phyloP scores from a whole-genome alignment of 257 asterid species.

The Lantana camara region DNA sequence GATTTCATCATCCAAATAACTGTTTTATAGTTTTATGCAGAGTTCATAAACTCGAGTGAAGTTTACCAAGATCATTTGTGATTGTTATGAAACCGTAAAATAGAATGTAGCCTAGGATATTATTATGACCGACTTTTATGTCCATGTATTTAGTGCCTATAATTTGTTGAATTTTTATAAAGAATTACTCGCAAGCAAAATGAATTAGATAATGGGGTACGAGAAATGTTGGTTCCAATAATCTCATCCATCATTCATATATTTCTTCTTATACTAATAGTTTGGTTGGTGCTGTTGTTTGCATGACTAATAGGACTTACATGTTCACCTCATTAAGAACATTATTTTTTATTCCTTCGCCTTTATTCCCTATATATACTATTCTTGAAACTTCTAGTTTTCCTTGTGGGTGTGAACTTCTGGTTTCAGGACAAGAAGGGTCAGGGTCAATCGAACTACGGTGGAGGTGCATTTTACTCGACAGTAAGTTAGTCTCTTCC shows the following conservation, averaged over 20 bases:
- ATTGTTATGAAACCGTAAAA: background rate
- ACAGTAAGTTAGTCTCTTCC: constrained; percentile 55
- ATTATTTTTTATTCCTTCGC: background rate
- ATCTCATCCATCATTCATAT: constrained; percentile 5
- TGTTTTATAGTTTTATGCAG: constrained; percentile 10
- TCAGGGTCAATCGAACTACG: constrained; percentile 65
- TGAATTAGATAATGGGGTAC: constrained; percentile 2
- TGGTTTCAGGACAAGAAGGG: constrained; percentile 58
- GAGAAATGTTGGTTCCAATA: constrained; percentile 23
- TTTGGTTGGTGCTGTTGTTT: constrained; percentile 17
- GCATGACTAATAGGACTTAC: constrained; percentile 11
- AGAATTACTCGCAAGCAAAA: constrained; percentile 5
- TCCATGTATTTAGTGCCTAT: constrained; percentile 8
- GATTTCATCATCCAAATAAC: background rate
- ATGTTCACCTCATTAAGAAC: background rate
- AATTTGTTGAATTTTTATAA: constrained; percentile 6
- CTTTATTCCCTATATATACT: background rate
- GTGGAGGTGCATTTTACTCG: constrained; percentile 85
- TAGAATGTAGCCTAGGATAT: constrained; percentile 4
- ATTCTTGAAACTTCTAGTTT: constrained; percentile 4
- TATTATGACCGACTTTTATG: background rate
- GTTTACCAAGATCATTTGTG: background rate
- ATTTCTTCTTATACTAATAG: background rate
- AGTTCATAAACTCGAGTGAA: background rate
- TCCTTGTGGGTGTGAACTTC: constrained; percentile 30